phyloP scores from a whole-genome alignment of 768 basidiomycete genomes.

The Hysterangium stoloniferum region DNA sequence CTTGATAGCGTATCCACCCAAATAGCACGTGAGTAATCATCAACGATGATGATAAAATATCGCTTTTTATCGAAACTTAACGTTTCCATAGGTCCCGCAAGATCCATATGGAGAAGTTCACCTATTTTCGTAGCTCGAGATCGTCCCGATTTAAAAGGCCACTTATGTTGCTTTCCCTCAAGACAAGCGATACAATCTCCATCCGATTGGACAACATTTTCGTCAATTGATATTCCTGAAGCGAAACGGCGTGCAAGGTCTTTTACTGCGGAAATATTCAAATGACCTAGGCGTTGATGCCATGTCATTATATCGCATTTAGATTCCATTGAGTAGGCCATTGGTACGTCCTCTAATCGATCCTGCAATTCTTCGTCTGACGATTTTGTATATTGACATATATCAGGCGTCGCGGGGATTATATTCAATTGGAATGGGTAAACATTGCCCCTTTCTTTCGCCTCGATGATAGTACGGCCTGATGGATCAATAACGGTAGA shows the following conservation, averaged over 20 bases:
- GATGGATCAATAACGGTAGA: no score
- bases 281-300: background rate
- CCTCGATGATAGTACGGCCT: no score
- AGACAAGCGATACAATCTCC: background rate
- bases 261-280: background rate
- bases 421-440: no score
- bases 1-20: no score
- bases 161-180: background rate
- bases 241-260: background rate
- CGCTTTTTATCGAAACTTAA: no score
- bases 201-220: background rate
- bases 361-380: no score
- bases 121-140: background rate
- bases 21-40: no score
- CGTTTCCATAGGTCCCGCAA: slow-evolving; percentile 3
- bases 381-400: no score
- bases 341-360: background rate
- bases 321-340: background rate
- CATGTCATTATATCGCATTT: background rate
- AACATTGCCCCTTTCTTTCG: no score
- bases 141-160: background rate
- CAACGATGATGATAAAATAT: no score
- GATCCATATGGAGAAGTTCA: slow-evolving; percentile 3
- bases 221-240: background rate
- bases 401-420: no score